Conservation (phyloP, 441 rosid species). For the Corymbia citriodora region DNA sequence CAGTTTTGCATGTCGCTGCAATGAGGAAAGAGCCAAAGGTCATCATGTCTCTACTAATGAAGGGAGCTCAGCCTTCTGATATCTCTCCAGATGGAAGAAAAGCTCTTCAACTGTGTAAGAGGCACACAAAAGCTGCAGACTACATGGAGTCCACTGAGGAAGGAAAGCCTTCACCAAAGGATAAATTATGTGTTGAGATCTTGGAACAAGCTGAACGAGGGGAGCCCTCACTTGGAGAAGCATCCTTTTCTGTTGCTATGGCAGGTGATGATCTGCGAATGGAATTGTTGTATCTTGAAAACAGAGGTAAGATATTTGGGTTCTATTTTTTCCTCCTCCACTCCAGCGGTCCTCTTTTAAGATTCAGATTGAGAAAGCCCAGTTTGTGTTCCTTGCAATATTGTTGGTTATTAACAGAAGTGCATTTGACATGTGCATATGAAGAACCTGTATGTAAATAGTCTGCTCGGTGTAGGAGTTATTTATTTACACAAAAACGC, state of each 20-base stretch:
- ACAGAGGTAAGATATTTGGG: constrained; percentile 55
- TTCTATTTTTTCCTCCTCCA: not conserved
- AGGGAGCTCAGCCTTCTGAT: constrained; percentile 69
- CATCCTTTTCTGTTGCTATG: constrained; percentile 48
- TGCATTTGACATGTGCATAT: not conserved
- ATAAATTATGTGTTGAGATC: constrained; percentile 72
- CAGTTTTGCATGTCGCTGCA: constrained; percentile 83
- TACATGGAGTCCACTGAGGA: constrained; percentile 40
- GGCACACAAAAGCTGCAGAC: constrained; percentile 57
- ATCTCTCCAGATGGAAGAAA: constrained; percentile 65
- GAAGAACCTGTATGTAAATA: not conserved
- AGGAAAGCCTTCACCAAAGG: constrained; percentile 56
- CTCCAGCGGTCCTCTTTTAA: not conserved
- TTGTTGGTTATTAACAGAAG: not conserved
- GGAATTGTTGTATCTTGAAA: constrained; percentile 74
- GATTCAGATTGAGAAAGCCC: not conserved
- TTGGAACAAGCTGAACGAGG: constrained; percentile 60
- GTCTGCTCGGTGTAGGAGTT: not conserved
- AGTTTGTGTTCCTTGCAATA: not conserved
- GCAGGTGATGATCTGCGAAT: constrained; percentile 68
- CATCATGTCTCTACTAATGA: constrained; percentile 57
- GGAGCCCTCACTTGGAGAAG: constrained; percentile 52
- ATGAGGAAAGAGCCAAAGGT: constrained; percentile 78
- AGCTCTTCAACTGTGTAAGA: constrained; percentile 58
- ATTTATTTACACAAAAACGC: not conserved